Evolutionary conservation across 257 asterid genomes (phyloP).

Genomic region (Petunia secreta): DNA sequence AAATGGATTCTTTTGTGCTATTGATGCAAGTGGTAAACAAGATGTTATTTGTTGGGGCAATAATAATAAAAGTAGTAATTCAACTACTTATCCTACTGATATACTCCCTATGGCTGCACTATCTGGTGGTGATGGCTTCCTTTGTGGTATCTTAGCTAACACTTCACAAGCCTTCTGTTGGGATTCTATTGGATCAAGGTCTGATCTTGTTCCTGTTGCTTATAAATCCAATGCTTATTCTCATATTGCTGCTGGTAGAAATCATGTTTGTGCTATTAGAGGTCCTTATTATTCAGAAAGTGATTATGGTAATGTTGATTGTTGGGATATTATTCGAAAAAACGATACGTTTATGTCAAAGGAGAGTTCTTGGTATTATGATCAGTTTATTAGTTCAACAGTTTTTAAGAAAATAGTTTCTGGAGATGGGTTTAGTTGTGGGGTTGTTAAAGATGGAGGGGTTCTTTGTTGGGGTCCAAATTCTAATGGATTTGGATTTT

Average conservation of each 20-base stretch:
- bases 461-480: conserved; percentile 82
- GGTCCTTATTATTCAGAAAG: conserved; percentile 68
- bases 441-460: conserved; percentile 60
- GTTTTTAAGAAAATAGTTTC: conserved; percentile 65
- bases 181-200: conserved; percentile 52
- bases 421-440: conserved; percentile 88
- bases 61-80: conserved; percentile 30
- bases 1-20: conserved; percentile 73
- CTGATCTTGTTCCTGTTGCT: conserved; percentile 69
- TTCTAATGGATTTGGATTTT: conserved; percentile 48
- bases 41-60: conserved; percentile 89
- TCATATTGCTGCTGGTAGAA: conserved; percentile 76
- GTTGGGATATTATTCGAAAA: conserved; percentile 70
- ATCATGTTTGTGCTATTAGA: conserved; percentile 81
- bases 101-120: conserved; percentile 77
- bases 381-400: conserved; percentile 43
- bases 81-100: conserved; percentile 34
- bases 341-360: conserved; percentile 41
- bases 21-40: conserved; percentile 94
- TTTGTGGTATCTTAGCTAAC: conserved; percentile 78
- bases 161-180: conserved; percentile 80
- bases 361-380: conserved; percentile 53
- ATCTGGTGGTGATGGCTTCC: conserved; percentile 81
- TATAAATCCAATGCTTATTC: conserved; percentile 57
- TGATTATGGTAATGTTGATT: conserved; percentile 69